phyloP scores from a whole-genome alignment of 73 alveolate species.

The Paramecium primaurelia region DNA sequence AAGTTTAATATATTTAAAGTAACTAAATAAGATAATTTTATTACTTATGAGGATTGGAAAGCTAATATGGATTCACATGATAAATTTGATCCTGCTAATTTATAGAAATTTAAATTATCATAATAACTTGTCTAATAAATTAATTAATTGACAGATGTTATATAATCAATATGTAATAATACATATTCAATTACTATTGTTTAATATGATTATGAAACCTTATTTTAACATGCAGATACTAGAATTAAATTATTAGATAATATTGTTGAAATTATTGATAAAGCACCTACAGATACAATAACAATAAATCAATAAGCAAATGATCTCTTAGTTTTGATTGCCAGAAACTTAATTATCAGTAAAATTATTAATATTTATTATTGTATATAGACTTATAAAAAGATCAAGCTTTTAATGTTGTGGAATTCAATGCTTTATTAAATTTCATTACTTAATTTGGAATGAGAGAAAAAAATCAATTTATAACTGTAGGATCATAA shows the following conservation, averaged over 20 bases:
- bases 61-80: neutral
- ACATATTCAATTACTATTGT: neutral
- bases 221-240: neutral
- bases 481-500: neutral
- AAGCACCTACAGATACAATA: conserved; percentile 8
- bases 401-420: neutral
- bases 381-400: conserved; percentile 2
- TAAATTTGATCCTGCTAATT: conserved; percentile 21
- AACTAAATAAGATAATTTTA: conserved; percentile 5
- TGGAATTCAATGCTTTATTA: neutral
- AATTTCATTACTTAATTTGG: neutral
- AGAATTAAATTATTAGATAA: neutral
- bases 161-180: neutral
- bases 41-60: conserved; percentile 36
- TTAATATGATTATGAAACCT: neutral
- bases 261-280: neutral
- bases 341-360: conserved; percentile 20
- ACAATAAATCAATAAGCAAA: neutral
- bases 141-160: neutral
- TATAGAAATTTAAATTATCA: neutral
- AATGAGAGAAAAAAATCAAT: conserved; percentile 3
- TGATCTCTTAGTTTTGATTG: neutral
- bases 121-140: neutral
- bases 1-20: neutral
- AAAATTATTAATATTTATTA: neutral